Evolutionary conservation across 495 filamentous ascomycete species (phyloP).

Genomic region (Penicillium cataractarum): DNA sequence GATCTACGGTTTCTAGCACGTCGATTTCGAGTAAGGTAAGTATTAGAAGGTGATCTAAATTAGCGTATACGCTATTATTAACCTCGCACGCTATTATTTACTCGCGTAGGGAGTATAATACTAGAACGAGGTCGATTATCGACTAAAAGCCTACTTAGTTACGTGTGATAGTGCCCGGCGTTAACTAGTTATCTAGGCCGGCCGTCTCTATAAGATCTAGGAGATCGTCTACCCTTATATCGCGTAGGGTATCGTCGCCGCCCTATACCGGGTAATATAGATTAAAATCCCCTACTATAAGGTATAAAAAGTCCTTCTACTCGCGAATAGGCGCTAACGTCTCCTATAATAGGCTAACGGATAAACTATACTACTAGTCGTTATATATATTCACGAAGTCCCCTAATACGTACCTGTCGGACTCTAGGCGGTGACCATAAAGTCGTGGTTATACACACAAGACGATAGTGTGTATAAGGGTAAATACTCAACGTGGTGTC

Average conservation of each 20-base stretch:
- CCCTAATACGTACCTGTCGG: no score
- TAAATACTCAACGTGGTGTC: no score
- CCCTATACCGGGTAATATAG: not conserved
- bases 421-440: no score
- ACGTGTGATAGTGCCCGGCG: not conserved
- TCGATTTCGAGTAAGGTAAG: not conserved
- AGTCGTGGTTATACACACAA: no score
- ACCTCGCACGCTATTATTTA: conserved; percentile 4
- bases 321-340: no score
- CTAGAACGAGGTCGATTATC: not conserved
- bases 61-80: not conserved
- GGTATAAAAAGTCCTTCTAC: no score
- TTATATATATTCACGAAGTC: no score
- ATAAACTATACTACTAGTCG: no score
- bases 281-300: no score
- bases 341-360: no score
- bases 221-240: not conserved
- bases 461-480: no score
- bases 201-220: not conserved
- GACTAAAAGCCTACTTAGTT: not conserved
- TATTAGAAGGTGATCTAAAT: conserved; percentile 16
- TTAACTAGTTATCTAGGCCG: not conserved
- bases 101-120: not conserved
- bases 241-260: not conserved
- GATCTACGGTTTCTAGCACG: not conserved